Percentiles rank a stretch among this genome's conserved stretches.
Evolutionary conservation across 2,329 filamentous ascomycete genomes (phyloP).

Genomic region (Microdochium paspali): DNA sequence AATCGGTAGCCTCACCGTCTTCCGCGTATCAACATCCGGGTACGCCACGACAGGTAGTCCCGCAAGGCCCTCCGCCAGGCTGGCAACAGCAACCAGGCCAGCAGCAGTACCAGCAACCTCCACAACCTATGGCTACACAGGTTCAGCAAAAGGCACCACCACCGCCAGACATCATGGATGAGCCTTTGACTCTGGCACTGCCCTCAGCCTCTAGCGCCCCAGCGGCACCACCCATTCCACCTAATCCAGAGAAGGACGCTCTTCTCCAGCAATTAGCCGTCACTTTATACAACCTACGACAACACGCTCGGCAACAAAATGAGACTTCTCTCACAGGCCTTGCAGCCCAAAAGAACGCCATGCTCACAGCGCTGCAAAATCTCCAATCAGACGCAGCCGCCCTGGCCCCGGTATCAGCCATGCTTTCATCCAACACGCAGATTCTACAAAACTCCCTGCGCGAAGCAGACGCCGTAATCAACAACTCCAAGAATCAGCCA

Average conservation of each 20-base stretch:
- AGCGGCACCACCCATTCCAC: slow-evolving; percentile 72
- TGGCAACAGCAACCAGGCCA: slow-evolving; percentile 6
- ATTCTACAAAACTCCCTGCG: slow-evolving; percentile 70
- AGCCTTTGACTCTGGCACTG: slow-evolving; percentile 41
- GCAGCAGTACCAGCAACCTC: slow-evolving; percentile 3
- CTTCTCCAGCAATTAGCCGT: slow-evolving; percentile 68
- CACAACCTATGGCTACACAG: slow-evolving; percentile 28
- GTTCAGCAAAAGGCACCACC: slow-evolving; percentile 20
- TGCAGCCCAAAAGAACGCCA: slow-evolving; percentile 67
- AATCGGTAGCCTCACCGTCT: background rate
- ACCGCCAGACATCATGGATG: slow-evolving; percentile 44
- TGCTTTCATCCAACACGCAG: slow-evolving; percentile 66
- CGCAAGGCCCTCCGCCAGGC: background rate
- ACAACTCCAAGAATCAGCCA: slow-evolving; percentile 56
- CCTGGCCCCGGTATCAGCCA: slow-evolving; percentile 59
- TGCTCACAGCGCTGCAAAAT: slow-evolving; percentile 57
- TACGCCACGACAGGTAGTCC: background rate
- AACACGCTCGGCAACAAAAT: slow-evolving; percentile 62
- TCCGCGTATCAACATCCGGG: background rate
- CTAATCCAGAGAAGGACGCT: slow-evolving; percentile 91
- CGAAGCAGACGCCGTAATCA: slow-evolving; percentile 71
- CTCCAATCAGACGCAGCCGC: slow-evolving; percentile 67
- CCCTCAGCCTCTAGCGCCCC: slow-evolving; percentile 41
- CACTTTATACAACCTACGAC: slow-evolving; percentile 59
- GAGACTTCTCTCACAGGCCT: slow-evolving; percentile 66